Evolutionary conservation across 352 stramenopile species (phyloP).

Genomic region (Pythium dissimile): DNA sequence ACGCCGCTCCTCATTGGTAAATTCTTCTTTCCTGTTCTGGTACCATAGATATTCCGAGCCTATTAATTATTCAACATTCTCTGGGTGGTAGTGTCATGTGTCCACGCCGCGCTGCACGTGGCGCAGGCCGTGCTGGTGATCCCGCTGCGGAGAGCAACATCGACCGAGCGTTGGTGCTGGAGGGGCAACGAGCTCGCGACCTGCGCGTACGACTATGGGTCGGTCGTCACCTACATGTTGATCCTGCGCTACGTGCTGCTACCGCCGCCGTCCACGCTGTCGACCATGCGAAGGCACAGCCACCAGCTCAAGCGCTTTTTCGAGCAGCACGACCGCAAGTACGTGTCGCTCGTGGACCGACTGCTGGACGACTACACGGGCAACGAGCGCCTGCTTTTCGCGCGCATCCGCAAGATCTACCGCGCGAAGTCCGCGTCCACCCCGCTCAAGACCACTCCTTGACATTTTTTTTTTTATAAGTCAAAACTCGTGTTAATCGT

Average conservation of each 20-base stretch:
- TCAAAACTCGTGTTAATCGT: too few species aligned
- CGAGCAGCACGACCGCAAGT: conserved; percentile 38
- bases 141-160: background rate
- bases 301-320: conserved; percentile 45
- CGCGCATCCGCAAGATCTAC: conserved; percentile 44
- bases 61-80: background rate
- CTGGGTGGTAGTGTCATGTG: conserved; percentile 2
- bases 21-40: background rate
- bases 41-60: too few species aligned
- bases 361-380: conserved; percentile 50
- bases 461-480: too few species aligned
- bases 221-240: conserved; percentile 29
- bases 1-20: conserved; percentile 23
- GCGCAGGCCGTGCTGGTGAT: conserved; percentile 5
- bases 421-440: background rate
- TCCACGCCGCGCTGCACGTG: conserved; percentile 19
- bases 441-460: background rate
- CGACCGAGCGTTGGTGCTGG: conserved; percentile 12
- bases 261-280: conserved; percentile 33
- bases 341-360: conserved; percentile 32
- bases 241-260: conserved; percentile 38
- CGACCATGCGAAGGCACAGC: conserved; percentile 29
- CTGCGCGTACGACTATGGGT: conserved; percentile 27
- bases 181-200: background rate
- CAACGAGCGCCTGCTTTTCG: conserved; percentile 53